phyloP scores from a whole-genome alignment of 2,329 filamentous ascomycete genomes.

The Ascocoryne sarcoides region DNA sequence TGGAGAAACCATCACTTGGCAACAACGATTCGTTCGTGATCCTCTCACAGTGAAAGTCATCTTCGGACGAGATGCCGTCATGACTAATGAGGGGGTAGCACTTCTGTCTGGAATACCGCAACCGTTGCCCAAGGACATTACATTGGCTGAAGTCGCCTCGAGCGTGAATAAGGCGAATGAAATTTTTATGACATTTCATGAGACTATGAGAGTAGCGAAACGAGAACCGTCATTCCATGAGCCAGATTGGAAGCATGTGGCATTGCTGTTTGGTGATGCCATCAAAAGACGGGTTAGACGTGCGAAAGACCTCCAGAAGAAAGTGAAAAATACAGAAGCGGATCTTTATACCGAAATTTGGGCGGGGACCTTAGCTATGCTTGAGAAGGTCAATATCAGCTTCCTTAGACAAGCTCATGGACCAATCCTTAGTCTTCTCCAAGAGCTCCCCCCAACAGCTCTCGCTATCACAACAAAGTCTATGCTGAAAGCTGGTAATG shows the following conservation, averaged over 20 bases:
- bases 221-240: slow-evolving; percentile 11
- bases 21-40: slow-evolving; percentile 31
- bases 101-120: slow-evolving; percentile 23
- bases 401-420: background rate
- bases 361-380: slow-evolving; percentile 8
- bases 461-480: slow-evolving; percentile 6
- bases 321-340: background rate
- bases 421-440: slow-evolving; percentile 1
- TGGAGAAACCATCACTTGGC: slow-evolving; percentile 28
- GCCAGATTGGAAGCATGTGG: slow-evolving; percentile 6
- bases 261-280: slow-evolving; percentile 7
- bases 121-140: slow-evolving; percentile 26
- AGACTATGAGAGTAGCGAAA: slow-evolving; percentile 9
- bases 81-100: slow-evolving; percentile 18
- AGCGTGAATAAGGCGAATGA: slow-evolving; percentile 10
- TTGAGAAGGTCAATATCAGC: slow-evolving; percentile 4
- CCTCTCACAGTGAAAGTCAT: slow-evolving; percentile 24
- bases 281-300: slow-evolving; percentile 5
- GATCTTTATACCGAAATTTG: slow-evolving; percentile 9
- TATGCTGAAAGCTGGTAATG: slow-evolving; percentile 9
- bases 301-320: slow-evolving; percentile 5
- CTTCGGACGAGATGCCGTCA: slow-evolving; percentile 15
- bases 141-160: slow-evolving; percentile 6
- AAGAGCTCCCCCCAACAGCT: slow-evolving; percentile 5
- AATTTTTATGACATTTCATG: slow-evolving; percentile 9